Evolutionary conservation across 2,329 filamentous ascomycete species (phyloP).

Genomic region (Pseudonectria buxi): DNA sequence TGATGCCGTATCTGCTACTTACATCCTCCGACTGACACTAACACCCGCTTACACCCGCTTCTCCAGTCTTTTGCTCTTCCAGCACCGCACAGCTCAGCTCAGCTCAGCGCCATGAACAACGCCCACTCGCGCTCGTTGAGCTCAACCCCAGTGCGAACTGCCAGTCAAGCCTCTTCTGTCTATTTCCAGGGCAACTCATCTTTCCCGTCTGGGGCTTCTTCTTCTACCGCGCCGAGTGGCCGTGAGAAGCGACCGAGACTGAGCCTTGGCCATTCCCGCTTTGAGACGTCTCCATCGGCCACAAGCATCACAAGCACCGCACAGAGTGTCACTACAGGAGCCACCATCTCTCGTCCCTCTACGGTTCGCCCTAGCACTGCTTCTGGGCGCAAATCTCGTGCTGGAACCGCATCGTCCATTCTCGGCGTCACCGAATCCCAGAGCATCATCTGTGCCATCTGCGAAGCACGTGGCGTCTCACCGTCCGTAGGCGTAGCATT

Average conservation of each 20-base stretch:
- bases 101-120: slow-evolving; percentile 2
- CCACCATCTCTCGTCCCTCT: slow-evolving; percentile 13
- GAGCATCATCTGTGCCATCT: slow-evolving; percentile 79
- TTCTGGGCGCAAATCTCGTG: slow-evolving; percentile 40
- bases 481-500: slow-evolving; percentile 82
- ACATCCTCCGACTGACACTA: no score
- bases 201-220: background rate
- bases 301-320: slow-evolving; percentile 8
- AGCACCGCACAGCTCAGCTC: background rate
- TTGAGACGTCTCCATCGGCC: slow-evolving; percentile 8
- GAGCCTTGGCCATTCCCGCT: slow-evolving; percentile 2
- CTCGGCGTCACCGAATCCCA: slow-evolving; percentile 48
- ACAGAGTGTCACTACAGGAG: background rate
- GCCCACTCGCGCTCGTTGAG: background rate
- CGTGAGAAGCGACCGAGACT: slow-evolving; percentile 2
- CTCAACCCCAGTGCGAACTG: slow-evolving; percentile 4
- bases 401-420: slow-evolving; percentile 29
- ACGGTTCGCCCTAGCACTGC: slow-evolving; percentile 18
- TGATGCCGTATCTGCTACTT: no score
- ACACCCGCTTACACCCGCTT: background rate
- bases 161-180: slow-evolving; percentile 11
- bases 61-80: background rate
- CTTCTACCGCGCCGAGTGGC: slow-evolving; percentile 1
- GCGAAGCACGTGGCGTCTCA: slow-evolving; percentile 79
- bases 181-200: slow-evolving; percentile 16